Evolutionary conservation across 202 grass and related monocot species (phyloP).

Genomic region (Zoysia matrella): DNA sequence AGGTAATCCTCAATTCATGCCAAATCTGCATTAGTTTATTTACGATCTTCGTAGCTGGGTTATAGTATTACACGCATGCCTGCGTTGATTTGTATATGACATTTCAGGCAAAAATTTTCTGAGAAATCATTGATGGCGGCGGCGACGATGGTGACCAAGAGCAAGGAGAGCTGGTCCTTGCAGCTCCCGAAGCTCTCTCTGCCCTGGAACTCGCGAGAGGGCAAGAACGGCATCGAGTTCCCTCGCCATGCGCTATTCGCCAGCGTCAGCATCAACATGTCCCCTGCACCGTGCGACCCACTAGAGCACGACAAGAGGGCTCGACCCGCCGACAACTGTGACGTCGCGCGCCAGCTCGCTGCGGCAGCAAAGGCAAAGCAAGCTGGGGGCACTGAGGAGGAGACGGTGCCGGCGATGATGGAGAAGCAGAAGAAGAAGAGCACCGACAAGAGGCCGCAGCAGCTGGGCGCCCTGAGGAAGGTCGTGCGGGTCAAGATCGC

Average conservation of each 20-base stretch:
- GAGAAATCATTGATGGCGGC: slow-evolving; percentile 23
- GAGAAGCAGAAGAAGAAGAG: background rate
- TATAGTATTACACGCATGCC: background rate
- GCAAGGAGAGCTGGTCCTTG: slow-evolving; percentile 38
- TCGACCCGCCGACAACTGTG: slow-evolving; percentile 2
- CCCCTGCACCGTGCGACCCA: background rate
- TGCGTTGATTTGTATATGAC: background rate
- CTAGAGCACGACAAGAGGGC: slow-evolving; percentile 4
- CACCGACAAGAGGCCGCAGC: background rate
- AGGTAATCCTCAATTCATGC: background rate
- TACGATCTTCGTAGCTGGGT: background rate
- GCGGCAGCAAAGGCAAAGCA: background rate
- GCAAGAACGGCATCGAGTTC: slow-evolving; percentile 5
- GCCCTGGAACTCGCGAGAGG: slow-evolving; percentile 28
- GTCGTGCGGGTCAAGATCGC: slow-evolving; percentile 58
- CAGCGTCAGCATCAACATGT: slow-evolving; percentile 32
- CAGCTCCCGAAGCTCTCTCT: slow-evolving; percentile 13
- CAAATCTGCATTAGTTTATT: background rate
- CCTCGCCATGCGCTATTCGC: slow-evolving; percentile 53
- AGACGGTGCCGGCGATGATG: background rate
- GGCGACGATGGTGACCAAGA: slow-evolving; percentile 44
- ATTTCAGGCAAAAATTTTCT: background rate
- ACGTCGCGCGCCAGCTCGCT: slow-evolving; percentile 25
- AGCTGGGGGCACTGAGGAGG: background rate
- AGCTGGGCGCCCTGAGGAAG: slow-evolving; percentile 19